phyloP scores from a whole-genome alignment of 352 stramenopile species.

The Thalassiosira delicatula region DNA sequence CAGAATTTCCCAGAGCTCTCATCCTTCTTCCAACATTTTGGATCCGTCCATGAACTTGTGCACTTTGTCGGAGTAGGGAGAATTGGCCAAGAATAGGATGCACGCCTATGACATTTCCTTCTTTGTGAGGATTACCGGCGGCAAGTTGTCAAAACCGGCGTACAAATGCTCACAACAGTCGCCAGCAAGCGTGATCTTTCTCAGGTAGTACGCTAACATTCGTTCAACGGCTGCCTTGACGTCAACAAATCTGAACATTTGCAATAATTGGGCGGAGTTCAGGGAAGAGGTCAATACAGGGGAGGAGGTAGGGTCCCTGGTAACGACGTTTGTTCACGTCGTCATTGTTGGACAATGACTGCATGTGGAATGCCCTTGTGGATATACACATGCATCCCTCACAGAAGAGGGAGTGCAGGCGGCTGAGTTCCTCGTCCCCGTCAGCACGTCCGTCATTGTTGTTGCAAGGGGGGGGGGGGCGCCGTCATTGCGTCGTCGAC shows the following conservation, averaged over 20 bases:
- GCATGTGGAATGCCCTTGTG: conserved; percentile 78
- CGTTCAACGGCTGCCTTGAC: conserved; percentile 14
- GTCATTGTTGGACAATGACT: not conserved
- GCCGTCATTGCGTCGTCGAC: conserved; percentile 21
- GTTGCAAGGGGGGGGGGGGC: conserved; percentile 8
- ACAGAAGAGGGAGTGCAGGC: conserved; percentile 58
- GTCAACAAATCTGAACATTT: conserved; percentile 83
- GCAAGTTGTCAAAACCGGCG: conserved; percentile 22
- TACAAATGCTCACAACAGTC: not conserved
- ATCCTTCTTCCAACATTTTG: conserved; percentile 51
- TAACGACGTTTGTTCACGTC: conserved; percentile 47
- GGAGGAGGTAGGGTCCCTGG: conserved; percentile 73
- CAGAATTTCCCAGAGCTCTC: conserved; percentile 65
- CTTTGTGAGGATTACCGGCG: conserved; percentile 65
- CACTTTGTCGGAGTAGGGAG: conserved; percentile 51
- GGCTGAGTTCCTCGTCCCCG: too few species aligned
- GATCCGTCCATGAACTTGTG: conserved; percentile 30
- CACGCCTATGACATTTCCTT: conserved; percentile 60
- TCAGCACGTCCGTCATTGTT: not conserved
- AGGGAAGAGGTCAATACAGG: conserved; percentile 76
- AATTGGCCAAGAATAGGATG: conserved; percentile 51
- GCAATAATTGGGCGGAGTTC: conserved; percentile 60
- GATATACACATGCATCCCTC: conserved; percentile 76
- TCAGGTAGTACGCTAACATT: conserved; percentile 21
- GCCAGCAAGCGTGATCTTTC: not conserved